Evolutionary conservation across 441 rosid species (phyloP), one percentile per base, ranked within the genome.

Genomic region (Adansonia grandidieri): DNA sequence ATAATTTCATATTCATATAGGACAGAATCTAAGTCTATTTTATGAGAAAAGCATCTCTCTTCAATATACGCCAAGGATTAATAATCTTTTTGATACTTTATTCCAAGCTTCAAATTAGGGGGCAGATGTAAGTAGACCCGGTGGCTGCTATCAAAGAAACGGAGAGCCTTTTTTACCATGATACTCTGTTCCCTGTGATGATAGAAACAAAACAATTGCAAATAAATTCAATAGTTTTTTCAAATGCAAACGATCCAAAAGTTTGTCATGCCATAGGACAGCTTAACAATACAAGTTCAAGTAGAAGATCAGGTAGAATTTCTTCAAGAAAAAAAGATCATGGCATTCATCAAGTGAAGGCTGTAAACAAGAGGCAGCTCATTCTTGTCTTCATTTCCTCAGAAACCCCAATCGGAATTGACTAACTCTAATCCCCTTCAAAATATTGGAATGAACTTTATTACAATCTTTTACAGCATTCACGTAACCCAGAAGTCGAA

Each of bases 401-500:
- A 15, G 62, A 10, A 20, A 53, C 57, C 2, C 2, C 19, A 48
- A 22, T 13, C 6, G 56, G 56, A 22, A 68, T 47, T 11, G 42
- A 32, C 57, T 69, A 7, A 17, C 13, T 68, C 11, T 1, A 69
- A 20, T 8, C 1, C 56, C 22, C 19, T 71, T 51, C 40, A 37
- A 37, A 37, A 37, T 37, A 37, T 37, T 37, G 40, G 40, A 37
- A 37, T 11, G 10, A 56, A 19, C n/a, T 56, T 73, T 6, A 57
- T 40, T 73, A 56, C 76, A 73, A 42, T 19, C 76, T 56, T 73
- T 17, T 40, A 56, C 84, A 84, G 68, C 79, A 87, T 80, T 90
- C 86, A 69, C 85, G 83, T 72, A 88, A 80, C 79, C 92, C 91
- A 0, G 93, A 86, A 75, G 81, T 62, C 2, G 89, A 84, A 69